Conservation (phyloP, 148 eudicot genomes). For the Silene uniflora region DNA sequence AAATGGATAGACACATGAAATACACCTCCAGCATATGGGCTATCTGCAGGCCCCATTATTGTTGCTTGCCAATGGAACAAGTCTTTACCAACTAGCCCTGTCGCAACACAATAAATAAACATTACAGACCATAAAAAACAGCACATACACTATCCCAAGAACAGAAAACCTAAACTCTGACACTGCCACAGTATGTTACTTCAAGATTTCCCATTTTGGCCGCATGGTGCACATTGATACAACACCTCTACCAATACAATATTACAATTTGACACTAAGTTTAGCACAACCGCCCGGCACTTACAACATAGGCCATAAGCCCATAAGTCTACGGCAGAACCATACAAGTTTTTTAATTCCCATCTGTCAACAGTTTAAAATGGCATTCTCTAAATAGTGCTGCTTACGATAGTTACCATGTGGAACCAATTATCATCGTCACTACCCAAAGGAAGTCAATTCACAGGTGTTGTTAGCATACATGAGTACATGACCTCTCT, state of each 20-base stretch:
- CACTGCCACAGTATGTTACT: not conserved
- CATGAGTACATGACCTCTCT: no score
- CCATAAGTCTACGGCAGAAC: no score
- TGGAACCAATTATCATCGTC: no score
- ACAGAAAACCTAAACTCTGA: not conserved
- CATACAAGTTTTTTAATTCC: no score
- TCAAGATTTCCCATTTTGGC: not conserved
- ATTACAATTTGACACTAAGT: no score
- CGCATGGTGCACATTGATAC: not conserved
- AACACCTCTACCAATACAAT: not conserved
- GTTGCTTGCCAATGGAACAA: slow-evolving; percentile 41
- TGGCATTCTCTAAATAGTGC: no score
- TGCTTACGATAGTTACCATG: no score
- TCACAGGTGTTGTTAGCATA: no score
- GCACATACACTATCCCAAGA: not conserved
- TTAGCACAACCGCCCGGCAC: no score
- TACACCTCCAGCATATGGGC: slow-evolving; percentile 35
- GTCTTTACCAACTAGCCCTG: slow-evolving; percentile 37
- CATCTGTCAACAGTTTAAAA: not conserved
- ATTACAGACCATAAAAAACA: not conserved
- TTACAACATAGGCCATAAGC: no score
- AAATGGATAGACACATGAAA: slow-evolving; percentile 32
- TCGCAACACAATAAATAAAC: not conserved
- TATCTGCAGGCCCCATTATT: slow-evolving; percentile 36
- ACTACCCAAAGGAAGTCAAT: no score